phyloP scores from a whole-genome alignment of 371 early-diverging fungal genomes.

The Fennellomyces sp. region DNA sequence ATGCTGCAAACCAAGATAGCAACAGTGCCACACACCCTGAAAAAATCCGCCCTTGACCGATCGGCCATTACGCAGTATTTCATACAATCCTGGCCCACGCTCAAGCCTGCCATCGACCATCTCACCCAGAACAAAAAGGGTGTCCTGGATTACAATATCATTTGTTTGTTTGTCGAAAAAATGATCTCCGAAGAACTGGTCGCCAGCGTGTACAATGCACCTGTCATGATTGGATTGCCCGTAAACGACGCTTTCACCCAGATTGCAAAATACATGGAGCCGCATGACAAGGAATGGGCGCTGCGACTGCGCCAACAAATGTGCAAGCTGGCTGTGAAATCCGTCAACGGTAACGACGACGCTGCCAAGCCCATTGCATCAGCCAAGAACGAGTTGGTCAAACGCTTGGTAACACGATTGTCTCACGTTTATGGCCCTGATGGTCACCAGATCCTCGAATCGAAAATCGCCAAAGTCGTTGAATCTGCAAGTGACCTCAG shows the following conservation, averaged over 20 bases:
- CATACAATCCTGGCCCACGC: slow-evolving; percentile 24
- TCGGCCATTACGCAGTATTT: slow-evolving; percentile 25
- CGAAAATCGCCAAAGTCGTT: slow-evolving; percentile 33
- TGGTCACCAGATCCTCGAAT: slow-evolving; percentile 13
- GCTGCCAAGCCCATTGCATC: slow-evolving; percentile 25
- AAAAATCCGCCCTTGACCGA: slow-evolving; percentile 33
- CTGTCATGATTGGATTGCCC: slow-evolving; percentile 35
- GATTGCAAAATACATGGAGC: slow-evolving; percentile 37
- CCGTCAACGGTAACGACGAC: slow-evolving; percentile 20
- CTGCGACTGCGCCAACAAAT: slow-evolving; percentile 46
- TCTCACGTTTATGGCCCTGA: slow-evolving; percentile 29
- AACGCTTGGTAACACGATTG: slow-evolving; percentile 20
- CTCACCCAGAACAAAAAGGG: slow-evolving; percentile 9
- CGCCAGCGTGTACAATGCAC: slow-evolving; percentile 28
- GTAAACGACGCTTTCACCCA: slow-evolving; percentile 39
- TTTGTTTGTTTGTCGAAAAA: slow-evolving; percentile 44
- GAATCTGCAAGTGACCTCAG: slow-evolving; percentile 37
- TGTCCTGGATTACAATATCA: slow-evolving; percentile 21
- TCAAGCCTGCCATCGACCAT: slow-evolving; percentile 30
- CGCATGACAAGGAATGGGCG: slow-evolving; percentile 31
- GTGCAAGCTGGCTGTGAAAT: slow-evolving; percentile 32
- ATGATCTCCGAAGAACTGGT: slow-evolving; percentile 35
- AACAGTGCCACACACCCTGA: slow-evolving; percentile 37
- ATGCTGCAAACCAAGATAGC: slow-evolving; percentile 44
- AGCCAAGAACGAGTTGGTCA: slow-evolving; percentile 19